Percentiles rank a stretch among this genome's conserved stretches.
Evolutionary conservation across 2,329 filamentous ascomycete species (phyloP).

Genomic region (Talaromyces sp.): DNA sequence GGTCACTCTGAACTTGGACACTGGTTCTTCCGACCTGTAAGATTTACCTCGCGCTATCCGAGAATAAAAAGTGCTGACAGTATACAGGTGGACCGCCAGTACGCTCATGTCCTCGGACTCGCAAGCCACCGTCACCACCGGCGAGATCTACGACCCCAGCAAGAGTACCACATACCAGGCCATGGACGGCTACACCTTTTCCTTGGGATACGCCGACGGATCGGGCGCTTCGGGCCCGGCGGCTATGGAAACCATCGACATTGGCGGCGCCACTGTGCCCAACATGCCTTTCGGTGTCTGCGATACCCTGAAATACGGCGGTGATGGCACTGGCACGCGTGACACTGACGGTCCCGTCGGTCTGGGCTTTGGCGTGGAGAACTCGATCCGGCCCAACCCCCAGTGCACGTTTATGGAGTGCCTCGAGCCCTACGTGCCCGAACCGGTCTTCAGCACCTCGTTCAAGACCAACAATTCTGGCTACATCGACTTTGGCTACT

Average conservation of each 20-base stretch:
- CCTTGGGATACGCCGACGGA: neutral
- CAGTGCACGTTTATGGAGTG: neutral
- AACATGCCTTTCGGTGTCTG: neutral
- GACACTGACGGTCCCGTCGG: neutral
- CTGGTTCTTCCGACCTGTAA: neutral
- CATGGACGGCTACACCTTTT: neutral
- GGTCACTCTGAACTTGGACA: neutral
- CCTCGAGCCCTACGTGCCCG: neutral
- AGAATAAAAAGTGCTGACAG: neutral
- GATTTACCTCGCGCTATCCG: neutral
- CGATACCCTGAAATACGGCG: neutral
- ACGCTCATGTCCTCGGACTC: neutral
- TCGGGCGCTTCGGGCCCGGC: neutral
- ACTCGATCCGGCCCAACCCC: neutral
- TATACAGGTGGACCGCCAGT: neutral
- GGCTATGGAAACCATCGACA: neutral
- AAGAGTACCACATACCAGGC: neutral
- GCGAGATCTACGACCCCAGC: neutral
- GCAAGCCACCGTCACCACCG: neutral
- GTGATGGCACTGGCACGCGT: neutral
- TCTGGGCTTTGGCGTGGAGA: neutral
- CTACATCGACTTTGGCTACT: neutral
- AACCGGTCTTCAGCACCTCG: neutral
- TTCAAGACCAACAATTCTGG: neutral
- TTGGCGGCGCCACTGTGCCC: neutral